A percentile compares a stretch with the other conserved stretches of the same genome.
Conservation (phyloP, 371 early-diverging fungal genomes). For the Mucor plumbeus region DNA sequence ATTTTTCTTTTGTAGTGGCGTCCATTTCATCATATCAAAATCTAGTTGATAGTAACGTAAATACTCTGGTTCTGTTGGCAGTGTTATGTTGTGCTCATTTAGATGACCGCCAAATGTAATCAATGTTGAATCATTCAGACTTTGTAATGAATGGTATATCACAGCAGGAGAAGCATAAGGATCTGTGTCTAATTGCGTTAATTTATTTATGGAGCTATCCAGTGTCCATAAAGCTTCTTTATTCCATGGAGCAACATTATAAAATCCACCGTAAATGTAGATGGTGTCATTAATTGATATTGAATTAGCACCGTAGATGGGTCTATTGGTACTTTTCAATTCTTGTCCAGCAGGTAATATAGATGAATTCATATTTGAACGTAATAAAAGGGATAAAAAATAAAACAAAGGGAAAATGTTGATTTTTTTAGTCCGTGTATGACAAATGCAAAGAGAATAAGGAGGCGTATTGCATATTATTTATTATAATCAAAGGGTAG, state of each 20-base stretch:
- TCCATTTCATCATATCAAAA: conserved; percentile 26
- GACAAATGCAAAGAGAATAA: conserved; percentile 3
- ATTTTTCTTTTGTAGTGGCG: conserved; percentile 31
- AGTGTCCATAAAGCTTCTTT: conserved; percentile 41
- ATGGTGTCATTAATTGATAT: conserved; percentile 31
- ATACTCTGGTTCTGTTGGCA: conserved; percentile 15
- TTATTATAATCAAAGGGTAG: too few relatives aligned
- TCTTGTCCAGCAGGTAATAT: conserved; percentile 29
- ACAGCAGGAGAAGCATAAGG: conserved; percentile 40
- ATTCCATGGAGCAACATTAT: conserved; percentile 37
- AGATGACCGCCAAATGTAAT: conserved; percentile 41
- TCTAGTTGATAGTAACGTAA: conserved; percentile 34
- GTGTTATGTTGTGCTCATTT: neutral
- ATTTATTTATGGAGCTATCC: neutral
- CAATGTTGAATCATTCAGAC: conserved; percentile 11
- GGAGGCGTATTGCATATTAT: neutral
- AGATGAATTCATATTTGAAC: conserved; percentile 4
- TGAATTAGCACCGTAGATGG: conserved; percentile 35
- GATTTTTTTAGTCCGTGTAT: neutral
- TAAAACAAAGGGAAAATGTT: neutral
- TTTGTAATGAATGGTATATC: conserved; percentile 28
- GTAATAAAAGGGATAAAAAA: neutral
- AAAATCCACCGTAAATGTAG: conserved; percentile 42
- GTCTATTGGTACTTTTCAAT: conserved; percentile 34
- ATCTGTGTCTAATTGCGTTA: conserved; percentile 34